Conservation (phyloP, 371 early-diverging fungal genomes). For the Chytridiales sp. region DNA sequence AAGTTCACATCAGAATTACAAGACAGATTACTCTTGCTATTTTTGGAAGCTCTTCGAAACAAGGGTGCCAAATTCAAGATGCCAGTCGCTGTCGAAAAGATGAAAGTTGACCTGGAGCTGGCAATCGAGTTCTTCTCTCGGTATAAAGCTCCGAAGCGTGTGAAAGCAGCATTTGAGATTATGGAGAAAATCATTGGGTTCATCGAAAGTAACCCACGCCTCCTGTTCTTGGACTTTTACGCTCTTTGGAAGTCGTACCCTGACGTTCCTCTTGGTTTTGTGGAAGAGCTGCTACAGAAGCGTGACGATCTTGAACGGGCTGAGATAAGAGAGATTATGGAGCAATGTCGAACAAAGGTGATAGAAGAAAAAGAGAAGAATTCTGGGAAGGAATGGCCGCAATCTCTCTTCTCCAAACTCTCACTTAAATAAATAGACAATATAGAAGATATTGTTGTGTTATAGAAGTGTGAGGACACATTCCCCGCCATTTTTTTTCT, state of each 20-base stretch:
- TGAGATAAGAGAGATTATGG: constrained; percentile 74
- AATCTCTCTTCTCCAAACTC: constrained; percentile 32
- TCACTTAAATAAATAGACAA: constrained; percentile 31
- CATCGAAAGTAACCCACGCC: constrained; percentile 60
- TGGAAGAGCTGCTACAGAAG: constrained; percentile 73
- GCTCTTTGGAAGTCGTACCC: constrained; percentile 73
- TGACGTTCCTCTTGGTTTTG: constrained; percentile 75
- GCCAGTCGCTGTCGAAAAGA: constrained; percentile 52
- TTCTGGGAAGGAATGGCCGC: constrained; percentile 14
- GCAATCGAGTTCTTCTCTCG: constrained; percentile 67
- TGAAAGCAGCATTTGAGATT: constrained; percentile 70
- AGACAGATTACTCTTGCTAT: constrained; percentile 77
- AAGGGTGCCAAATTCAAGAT: constrained; percentile 71
- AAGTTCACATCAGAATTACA: constrained; percentile 81
- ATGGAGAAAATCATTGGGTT: constrained; percentile 71
- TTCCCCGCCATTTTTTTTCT: no score
- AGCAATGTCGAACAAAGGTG: constrained; percentile 67
- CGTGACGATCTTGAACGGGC: constrained; percentile 78
- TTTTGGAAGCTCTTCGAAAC: constrained; percentile 79
- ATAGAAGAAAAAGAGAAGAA: constrained; percentile 52
- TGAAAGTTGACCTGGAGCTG: constrained; percentile 62
- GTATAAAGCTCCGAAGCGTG: constrained; percentile 62
- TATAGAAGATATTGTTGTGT: no score
- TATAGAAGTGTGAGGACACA: no score
- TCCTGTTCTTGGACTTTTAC: constrained; percentile 77